phyloP scores from a whole-genome alignment of 257 asterid genomes.

The Perilla frutescens region DNA sequence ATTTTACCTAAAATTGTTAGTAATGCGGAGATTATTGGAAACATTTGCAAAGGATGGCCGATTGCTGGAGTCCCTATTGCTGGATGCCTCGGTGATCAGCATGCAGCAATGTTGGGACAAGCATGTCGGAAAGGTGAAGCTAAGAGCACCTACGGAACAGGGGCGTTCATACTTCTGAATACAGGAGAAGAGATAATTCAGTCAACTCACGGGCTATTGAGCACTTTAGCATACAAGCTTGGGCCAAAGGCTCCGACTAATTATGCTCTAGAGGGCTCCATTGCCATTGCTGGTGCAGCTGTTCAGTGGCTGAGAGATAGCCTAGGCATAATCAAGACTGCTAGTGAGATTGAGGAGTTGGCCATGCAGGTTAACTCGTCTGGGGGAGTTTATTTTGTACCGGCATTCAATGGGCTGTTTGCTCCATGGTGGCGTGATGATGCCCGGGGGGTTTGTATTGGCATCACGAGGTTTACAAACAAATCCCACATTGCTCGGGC shows the following conservation, averaged over 20 bases:
- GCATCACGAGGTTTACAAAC: constrained; percentile 88
- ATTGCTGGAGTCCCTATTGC: constrained; percentile 68
- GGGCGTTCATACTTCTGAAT: constrained; percentile 85
- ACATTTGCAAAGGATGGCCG: constrained; percentile 70
- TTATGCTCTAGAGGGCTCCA: constrained; percentile 92
- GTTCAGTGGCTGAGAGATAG: constrained; percentile 96
- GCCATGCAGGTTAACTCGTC: constrained; percentile 69
- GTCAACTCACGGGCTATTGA: constrained; percentile 76
- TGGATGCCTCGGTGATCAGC: constrained; percentile 93
- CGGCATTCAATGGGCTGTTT: constrained; percentile 90
- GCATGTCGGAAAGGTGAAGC: constrained; percentile 84
- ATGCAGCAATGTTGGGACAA: constrained; percentile 94
- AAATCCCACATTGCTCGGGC: constrained; percentile 92
- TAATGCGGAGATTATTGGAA: constrained; percentile 77
- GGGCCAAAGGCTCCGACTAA: constrained; percentile 80
- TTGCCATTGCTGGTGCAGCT: constrained; percentile 96
- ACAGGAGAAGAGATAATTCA: constrained; percentile 67
- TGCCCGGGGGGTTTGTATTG: constrained; percentile 85
- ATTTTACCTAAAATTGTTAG: constrained; percentile 72
- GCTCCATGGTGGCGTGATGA: constrained; percentile 99
- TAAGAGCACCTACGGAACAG: constrained; percentile 88
- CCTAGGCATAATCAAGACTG: constrained; percentile 72
- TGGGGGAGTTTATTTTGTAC: constrained; percentile 92
- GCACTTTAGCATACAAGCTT: constrained; percentile 81
- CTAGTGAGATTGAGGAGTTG: constrained; percentile 82